Conservation (phyloP, 1,284 basidiomycete species). For the Heterobasidion occidentale region DNA sequence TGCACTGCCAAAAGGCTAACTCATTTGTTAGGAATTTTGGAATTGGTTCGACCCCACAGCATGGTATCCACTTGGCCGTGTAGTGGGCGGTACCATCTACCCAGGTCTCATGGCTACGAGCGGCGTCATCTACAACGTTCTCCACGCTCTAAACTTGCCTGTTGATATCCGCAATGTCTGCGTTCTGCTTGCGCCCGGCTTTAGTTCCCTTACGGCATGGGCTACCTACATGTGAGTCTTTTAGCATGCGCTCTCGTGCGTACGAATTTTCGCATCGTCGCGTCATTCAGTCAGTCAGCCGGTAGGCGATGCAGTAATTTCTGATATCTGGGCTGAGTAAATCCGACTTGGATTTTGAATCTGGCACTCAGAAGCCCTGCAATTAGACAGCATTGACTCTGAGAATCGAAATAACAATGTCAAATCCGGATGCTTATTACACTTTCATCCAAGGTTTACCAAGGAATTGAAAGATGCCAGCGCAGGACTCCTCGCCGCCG, state of each 20-base stretch:
- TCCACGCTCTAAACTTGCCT: constrained; percentile 86
- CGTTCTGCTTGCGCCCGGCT: constrained; percentile 94
- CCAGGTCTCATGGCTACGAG: constrained; percentile 98
- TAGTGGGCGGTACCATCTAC: constrained; percentile 97
- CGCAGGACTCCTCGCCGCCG: constrained; percentile 93
- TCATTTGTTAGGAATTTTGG: constrained; percentile 80
- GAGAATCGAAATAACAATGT: background rate
- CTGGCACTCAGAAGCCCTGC: too few species aligned
- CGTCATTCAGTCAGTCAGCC: background rate
- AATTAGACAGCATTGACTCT: too few species aligned
- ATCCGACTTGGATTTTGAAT: too few species aligned
- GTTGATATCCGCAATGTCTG: constrained; percentile 98
- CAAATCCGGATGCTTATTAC: background rate
- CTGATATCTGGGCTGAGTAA: too few species aligned
- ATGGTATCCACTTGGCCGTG: constrained; percentile 97
- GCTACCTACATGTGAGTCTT: constrained; percentile 84
- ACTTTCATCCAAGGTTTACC: constrained; percentile 62
- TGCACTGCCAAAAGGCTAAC: background rate
- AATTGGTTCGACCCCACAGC: constrained; percentile 99
- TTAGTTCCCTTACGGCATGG: constrained; percentile 95
- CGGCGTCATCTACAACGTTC: constrained; percentile 90
- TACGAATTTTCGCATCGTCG: background rate
- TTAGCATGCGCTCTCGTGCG: constrained; percentile 1
- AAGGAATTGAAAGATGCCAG: constrained; percentile 91
- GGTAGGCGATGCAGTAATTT: too few species aligned